These are phyloP conservation scores for Edaphochlamys debaryana DNA, from an alignment of 139 green algal species.

Conservation along the genomic window DNA sequence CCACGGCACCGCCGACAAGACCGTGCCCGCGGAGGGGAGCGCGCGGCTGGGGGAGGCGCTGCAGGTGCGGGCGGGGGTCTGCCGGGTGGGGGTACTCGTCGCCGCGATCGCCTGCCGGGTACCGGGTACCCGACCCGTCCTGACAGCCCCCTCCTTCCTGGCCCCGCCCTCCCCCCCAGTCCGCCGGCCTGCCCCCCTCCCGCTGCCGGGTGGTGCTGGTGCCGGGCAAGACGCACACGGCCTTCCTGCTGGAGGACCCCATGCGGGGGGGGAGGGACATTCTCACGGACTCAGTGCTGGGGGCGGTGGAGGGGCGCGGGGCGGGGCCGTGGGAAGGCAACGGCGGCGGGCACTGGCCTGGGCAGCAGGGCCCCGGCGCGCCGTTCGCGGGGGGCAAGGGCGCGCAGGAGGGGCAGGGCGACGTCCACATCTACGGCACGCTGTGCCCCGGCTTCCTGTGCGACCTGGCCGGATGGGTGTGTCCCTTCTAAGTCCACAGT, in stretches of 20 bases:
- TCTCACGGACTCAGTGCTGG: conserved; percentile 62
- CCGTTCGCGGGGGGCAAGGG: not conserved
- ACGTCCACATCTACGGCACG: conserved; percentile 12
- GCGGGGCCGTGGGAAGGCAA: too few species aligned
- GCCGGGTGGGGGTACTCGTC: too few species aligned
- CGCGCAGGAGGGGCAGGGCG: not conserved
- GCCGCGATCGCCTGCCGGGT: too few species aligned
- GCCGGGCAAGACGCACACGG: conserved; percentile 69
- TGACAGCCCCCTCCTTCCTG: too few species aligned
- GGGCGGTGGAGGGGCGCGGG: conserved; percentile 35
- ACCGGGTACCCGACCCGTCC: too few species aligned
- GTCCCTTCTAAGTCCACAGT: conserved; percentile 65
- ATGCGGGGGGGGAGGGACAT: conserved; percentile 67
- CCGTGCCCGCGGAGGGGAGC: conserved; percentile 73
- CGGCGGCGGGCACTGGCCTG: too few species aligned
- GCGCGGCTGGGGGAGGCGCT: conserved; percentile 68
- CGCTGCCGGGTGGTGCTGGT: conserved; percentile 49
- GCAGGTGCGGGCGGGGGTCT: conserved; percentile 40
- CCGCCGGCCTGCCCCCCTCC: conserved; percentile 22
- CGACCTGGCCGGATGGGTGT: conserved; percentile 55
- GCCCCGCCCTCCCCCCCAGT: conserved; percentile 32
- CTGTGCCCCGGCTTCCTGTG: conserved; percentile 60
- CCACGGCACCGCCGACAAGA: conserved; percentile 85
- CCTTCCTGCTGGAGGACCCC: conserved; percentile 67
- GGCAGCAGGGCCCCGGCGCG: too few species aligned